Evolutionary conservation across 805 yeast genomes (phyloP), one percentile per base, ranked within the genome.

Genomic region (Wickerhamiella musiphila): DNA sequence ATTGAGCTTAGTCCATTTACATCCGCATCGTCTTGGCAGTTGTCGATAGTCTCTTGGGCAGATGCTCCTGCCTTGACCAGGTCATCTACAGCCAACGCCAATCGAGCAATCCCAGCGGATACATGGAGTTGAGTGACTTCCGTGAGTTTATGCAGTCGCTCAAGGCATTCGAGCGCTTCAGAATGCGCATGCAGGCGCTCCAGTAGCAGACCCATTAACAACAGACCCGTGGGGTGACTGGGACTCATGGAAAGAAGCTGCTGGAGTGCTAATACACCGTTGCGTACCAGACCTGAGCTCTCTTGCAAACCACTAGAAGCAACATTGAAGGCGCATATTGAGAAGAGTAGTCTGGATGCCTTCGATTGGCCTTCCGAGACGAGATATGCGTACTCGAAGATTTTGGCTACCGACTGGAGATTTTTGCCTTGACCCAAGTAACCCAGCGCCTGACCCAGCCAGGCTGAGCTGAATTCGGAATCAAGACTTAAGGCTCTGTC

Each of bases 391-490:
- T 90, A 95, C 1, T 78, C 74, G 45, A 73, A 73, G 31, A 78
- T 51, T 10, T 64, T 40, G 28, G 26, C 59, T 4, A 63, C 48
- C 0, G 93, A 73, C n/a, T 68, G 60, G 4, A 33, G 21, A 12
- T 49, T 44, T 13, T 51, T 42, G 8, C 57, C 60, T 10, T 36
- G 35, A 12, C 44, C 32, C 5, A 37, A 28, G 14, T 52, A 50
- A 1, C 72, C 51, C 22, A 86, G 48, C 0, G 94, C 95, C 45
- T 74, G 72, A 1, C 94, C 94, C 20, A 78, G 50, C 96, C 96
- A 90, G 0, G 94, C 68, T 5, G 60, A 60, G 0, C 78, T 61
- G 32, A 63, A 65, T 33, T 73, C 77, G 3, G 98, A 95, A 2
- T 84, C 75, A 9, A 81, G 58, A 14, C 93, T 71, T 43, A 78